A percentile compares a stretch with the other conserved stretches of the same genome.
These are phyloP conservation scores for Xylariales sp. DNA, from an alignment of 2,329 filamentous ascomycete genomes.

Conservation along the genomic window DNA sequence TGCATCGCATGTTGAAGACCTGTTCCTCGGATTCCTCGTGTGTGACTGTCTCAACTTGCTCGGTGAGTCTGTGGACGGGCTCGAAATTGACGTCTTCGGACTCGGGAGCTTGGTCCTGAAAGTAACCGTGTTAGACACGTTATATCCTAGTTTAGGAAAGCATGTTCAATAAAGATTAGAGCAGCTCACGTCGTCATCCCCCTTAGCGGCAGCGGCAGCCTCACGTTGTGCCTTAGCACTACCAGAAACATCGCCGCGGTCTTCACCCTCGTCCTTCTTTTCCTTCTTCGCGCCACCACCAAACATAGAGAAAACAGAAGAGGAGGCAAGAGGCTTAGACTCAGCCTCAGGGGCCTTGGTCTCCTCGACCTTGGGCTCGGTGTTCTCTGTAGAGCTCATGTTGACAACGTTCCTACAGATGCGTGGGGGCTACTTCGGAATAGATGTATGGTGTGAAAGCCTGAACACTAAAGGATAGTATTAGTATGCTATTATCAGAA, in stretches of 20 bases:
- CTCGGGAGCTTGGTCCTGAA: slow-evolving; percentile 76
- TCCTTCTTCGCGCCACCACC: slow-evolving; percentile 97
- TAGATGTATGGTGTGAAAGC: slow-evolving; percentile 2
- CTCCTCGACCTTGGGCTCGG: slow-evolving; percentile 67
- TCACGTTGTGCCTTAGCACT: slow-evolving; percentile 83
- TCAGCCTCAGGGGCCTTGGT: slow-evolving; percentile 57
- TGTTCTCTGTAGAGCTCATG: slow-evolving; percentile 63
- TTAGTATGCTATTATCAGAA: slow-evolving; percentile 25
- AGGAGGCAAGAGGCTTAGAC: slow-evolving; percentile 61
- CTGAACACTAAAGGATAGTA: slow-evolving; percentile 16
- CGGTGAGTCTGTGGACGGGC: slow-evolving; percentile 93
- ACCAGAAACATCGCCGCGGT: slow-evolving; percentile 87
- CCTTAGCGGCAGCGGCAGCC: slow-evolving; percentile 68
- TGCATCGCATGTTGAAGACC: slow-evolving; percentile 99
- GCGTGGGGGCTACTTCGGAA: slow-evolving; percentile 14
- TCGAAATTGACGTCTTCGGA: slow-evolving; percentile 97
- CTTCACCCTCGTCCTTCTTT: slow-evolving; percentile 86
- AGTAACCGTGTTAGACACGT: slow-evolving; percentile 31
- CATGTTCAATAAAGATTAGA: background rate
- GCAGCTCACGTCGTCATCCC: slow-evolving; percentile 62
- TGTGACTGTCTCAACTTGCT: slow-evolving; percentile 97
- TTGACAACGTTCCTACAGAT: slow-evolving; percentile 41
- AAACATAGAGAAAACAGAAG: slow-evolving; percentile 96
- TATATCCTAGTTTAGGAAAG: background rate
- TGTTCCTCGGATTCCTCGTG: slow-evolving; percentile 99